These are phyloP conservation scores for Russula dissimulans DNA, from an alignment of 768 basidiomycete species.

Conservation along the genomic window DNA sequence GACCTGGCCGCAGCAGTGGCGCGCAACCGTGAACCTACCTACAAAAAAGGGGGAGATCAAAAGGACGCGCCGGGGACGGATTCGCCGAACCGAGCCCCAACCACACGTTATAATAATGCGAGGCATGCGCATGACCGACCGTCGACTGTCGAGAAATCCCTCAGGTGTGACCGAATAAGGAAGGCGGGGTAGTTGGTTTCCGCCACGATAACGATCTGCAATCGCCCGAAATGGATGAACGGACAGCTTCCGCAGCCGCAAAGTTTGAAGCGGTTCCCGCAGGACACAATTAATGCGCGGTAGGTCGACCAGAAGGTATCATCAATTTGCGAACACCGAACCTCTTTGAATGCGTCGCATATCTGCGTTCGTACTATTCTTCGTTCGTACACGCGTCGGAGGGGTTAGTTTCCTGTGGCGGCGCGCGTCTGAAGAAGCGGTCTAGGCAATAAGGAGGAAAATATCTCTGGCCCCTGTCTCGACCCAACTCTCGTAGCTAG, in stretches of 20 bases:
- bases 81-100: not conserved
- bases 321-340: not conserved
- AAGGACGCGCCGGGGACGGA: not conserved
- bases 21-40: not conserved
- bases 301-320: not conserved
- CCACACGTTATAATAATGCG: not conserved
- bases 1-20: not conserved
- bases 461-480: not conserved
- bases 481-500: no score
- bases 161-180: not conserved
- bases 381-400: not conserved
- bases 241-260: not conserved
- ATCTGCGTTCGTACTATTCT: not conserved
- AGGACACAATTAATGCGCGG: not conserved
- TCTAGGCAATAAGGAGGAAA: not conserved
- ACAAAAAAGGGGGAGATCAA: not conserved
- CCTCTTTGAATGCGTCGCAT: not conserved
- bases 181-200: not conserved
- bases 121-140: not conserved
- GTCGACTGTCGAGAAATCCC: no score
- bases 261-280: no score
- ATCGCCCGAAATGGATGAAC: not conserved
- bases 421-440: not conserved
- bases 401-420: not conserved
- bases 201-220: not conserved